phyloP scores from a whole-genome alignment of 495 filamentous ascomycete genomes.

The Emericellopsis terricola region DNA sequence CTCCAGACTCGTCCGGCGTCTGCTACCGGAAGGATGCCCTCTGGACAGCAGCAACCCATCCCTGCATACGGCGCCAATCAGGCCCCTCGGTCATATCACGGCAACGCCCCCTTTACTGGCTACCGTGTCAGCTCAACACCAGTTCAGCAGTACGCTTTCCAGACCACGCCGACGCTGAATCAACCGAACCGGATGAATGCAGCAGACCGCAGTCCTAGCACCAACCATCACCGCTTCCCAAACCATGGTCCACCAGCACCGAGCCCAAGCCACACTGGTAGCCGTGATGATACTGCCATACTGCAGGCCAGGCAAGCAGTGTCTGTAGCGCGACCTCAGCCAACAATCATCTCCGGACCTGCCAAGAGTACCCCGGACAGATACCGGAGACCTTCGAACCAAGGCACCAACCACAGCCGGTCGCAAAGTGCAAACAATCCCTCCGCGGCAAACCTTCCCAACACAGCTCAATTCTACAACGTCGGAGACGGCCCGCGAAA shows the following conservation, averaged over 20 bases:
- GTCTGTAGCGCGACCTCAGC: slow-evolving; percentile 7
- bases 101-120: slow-evolving; percentile 30
- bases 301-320: too few species aligned
- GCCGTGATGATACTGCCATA: too few species aligned
- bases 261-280: too few species aligned
- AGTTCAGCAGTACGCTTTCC: slow-evolving; percentile 75
- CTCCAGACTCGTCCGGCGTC: slow-evolving; percentile 62
- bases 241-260: too few species aligned
- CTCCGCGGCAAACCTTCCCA: slow-evolving; percentile 1
- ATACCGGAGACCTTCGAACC: background rate
- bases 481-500: background rate
- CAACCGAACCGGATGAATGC: too few species aligned
- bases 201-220: too few species aligned
- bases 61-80: too few species aligned
- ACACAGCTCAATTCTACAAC: background rate
- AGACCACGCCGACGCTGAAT: slow-evolving; percentile 49
- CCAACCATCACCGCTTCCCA: too few species aligned
- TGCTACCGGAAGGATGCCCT: slow-evolving; percentile 46
- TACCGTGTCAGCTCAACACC: slow-evolving; percentile 46
- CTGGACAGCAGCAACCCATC: slow-evolving; percentile 10
- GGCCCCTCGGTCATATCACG: too few species aligned
- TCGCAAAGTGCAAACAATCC: slow-evolving; percentile 5
- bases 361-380: slow-evolving; percentile 12
- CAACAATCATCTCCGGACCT: slow-evolving; percentile 20
- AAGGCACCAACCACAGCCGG: slow-evolving; percentile 9